Evolutionary conservation across 2,329 filamentous ascomycete species (phyloP).

Genomic region (Venturia effusa): DNA sequence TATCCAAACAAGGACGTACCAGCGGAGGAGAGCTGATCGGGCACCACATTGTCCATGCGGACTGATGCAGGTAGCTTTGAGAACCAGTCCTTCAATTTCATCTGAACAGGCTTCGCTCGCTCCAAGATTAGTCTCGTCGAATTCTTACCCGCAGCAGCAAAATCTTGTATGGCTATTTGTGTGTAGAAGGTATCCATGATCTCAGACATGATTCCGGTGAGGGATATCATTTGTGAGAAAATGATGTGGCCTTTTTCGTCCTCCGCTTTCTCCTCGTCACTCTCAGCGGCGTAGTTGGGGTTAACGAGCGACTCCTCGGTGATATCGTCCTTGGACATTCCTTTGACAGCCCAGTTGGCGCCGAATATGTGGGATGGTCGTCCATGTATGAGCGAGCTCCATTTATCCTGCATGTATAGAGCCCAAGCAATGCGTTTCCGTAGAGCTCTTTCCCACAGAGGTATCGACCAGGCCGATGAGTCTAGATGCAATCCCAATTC

Average conservation of each 20-base stretch:
- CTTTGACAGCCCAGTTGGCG: conserved; percentile 65
- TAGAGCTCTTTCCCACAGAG: conserved; percentile 74
- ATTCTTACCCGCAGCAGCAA: conserved; percentile 54
- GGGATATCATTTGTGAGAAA: conserved; percentile 64
- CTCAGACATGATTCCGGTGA: conserved; percentile 66
- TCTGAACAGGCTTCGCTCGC: conserved; percentile 69
- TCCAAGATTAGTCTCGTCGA: conserved; percentile 63
- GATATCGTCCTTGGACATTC: conserved; percentile 57
- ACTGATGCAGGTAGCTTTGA: conserved; percentile 50
- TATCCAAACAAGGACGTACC: conserved; percentile 19
- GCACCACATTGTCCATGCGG: conserved; percentile 50
- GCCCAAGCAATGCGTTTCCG: conserved; percentile 84
- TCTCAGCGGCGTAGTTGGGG: conserved; percentile 19
- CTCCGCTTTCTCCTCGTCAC: conserved; percentile 49
- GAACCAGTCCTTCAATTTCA: conserved; percentile 77
- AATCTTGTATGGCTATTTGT: conserved; percentile 60
- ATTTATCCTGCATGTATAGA: conserved; percentile 89
- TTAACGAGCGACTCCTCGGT: conserved; percentile 54
- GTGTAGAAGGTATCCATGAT: conserved; percentile 79
- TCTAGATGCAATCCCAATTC: conserved; percentile 84
- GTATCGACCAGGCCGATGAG: conserved; percentile 78
- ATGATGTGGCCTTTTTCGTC: conserved; percentile 57
- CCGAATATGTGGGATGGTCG: conserved; percentile 66
- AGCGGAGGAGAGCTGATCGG: conserved; percentile 33
- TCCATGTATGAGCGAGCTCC: conserved; percentile 76